A percentile compares a stretch with the other conserved stretches of the same genome.
Conservation (phyloP, 2,329 filamentous ascomycete genomes). For the Raffaelea arxii region DNA sequence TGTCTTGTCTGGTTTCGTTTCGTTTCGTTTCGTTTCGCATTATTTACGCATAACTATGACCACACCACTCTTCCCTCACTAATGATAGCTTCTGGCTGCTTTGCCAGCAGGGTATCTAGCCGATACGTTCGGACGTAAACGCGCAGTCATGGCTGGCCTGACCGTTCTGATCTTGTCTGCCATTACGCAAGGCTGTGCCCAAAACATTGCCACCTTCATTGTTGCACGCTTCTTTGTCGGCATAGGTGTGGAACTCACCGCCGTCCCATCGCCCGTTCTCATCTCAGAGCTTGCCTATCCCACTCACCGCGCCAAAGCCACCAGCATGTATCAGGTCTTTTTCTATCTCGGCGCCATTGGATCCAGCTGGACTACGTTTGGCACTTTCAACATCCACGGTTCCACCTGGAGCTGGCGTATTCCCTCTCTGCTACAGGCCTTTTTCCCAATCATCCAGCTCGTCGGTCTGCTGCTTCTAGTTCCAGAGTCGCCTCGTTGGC, state of each 20-base stretch:
- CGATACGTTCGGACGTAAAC: too few species aligned
- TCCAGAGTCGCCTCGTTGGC: slow-evolving; percentile 46
- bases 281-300: slow-evolving; percentile 11
- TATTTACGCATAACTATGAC: too few species aligned
- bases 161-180: too few species aligned
- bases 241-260: slow-evolving; percentile 11
- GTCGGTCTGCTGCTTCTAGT: slow-evolving; percentile 28
- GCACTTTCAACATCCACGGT: slow-evolving; percentile 18
- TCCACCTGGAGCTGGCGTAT: slow-evolving; percentile 21
- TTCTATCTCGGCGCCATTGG: slow-evolving; percentile 5
- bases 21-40: too few species aligned
- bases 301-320: slow-evolving; percentile 5
- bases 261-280: slow-evolving; percentile 7
- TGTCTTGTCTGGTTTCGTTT: too few species aligned
- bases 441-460: slow-evolving; percentile 33
- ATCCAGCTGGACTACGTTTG: slow-evolving; percentile 33
- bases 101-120: too few species aligned
- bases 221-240: slow-evolving; percentile 11
- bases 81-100: too few species aligned
- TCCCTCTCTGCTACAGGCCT: slow-evolving; percentile 29
- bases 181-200: too few species aligned
- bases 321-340: not conserved
- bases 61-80: too few species aligned
- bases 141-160: too few species aligned
- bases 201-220: slow-evolving; percentile 28